A percentile compares a stretch with the other conserved stretches of the same genome.
Conservation (phyloP, 768 basidiomycete genomes). For the Sporobolomyces pararoseus region DNA sequence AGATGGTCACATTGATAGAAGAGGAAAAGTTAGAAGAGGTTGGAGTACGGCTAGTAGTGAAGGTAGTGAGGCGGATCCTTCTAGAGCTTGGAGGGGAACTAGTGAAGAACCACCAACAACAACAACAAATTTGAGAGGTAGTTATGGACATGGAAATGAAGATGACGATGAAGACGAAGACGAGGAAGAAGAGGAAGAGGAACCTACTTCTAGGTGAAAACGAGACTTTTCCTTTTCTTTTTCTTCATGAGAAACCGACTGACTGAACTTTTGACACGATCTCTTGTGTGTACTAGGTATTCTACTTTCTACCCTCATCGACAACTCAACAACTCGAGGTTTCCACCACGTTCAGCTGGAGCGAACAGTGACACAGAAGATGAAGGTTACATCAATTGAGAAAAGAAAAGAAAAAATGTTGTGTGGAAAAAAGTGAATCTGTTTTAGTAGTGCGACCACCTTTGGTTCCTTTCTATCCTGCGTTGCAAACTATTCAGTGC, state of each 20-base stretch:
- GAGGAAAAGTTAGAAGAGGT: background rate
- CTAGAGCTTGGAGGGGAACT: slow-evolving; percentile 35
- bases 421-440: too few species aligned
- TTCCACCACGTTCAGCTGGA: slow-evolving; percentile 19
- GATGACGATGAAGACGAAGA: too few species aligned
- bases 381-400: too few species aligned
- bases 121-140: background rate
- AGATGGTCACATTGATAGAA: background rate
- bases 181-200: too few species aligned
- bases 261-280: background rate
- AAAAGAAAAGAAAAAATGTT: too few species aligned
- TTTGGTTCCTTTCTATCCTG: too few species aligned
- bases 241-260: background rate
- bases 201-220: slow-evolving; percentile 22
- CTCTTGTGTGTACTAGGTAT: slow-evolving; percentile 5
- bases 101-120: slow-evolving; percentile 28
- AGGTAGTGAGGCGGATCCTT: slow-evolving; percentile 25
- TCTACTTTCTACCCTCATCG: slow-evolving; percentile 34
- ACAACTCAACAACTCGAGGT: background rate
- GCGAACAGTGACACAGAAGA: slow-evolving; percentile 30
- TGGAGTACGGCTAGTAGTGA: slow-evolving; percentile 3
- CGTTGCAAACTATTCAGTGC: too few species aligned
- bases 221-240: too few species aligned
- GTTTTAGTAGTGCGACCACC: too few species aligned
- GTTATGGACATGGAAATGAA: slow-evolving; percentile 15